Evolutionary conservation across 352 stramenopile genomes (phyloP).

Genomic region (Salisapilia sapeloensis): DNA sequence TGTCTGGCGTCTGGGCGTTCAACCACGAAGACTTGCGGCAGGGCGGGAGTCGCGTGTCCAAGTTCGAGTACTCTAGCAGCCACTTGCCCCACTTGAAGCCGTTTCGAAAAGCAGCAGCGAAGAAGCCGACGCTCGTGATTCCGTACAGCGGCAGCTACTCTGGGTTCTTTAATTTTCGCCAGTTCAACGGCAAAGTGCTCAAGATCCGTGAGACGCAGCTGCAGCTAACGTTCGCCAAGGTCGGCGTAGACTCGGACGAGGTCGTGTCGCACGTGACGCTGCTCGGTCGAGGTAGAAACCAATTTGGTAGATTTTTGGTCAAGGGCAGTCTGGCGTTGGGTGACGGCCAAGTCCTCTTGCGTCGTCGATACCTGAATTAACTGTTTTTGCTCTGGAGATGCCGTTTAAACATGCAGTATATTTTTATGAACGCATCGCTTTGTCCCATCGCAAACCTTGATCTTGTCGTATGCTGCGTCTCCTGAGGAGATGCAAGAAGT

Average conservation of each 20-base stretch:
- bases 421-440: too few relatives aligned
- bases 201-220: conserved; percentile 43
- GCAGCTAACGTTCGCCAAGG: conserved; percentile 33
- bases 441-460: too few relatives aligned
- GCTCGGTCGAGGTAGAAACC: conserved; percentile 49
- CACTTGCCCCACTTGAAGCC: conserved; percentile 12
- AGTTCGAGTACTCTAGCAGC: conserved; percentile 50
- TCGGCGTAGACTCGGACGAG: conserved; percentile 8
- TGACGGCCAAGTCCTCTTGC: conserved; percentile 23
- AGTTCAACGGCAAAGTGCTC: conserved; percentile 40
- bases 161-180: conserved; percentile 53
- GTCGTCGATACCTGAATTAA: conserved; percentile 33
- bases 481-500: too few relatives aligned
- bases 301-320: conserved; percentile 49
- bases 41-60: conserved; percentile 15
- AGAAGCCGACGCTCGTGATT: too few relatives aligned
- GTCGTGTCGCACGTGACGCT: conserved; percentile 11
- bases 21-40: conserved; percentile 31
- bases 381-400: background rate
- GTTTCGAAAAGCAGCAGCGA: conserved; percentile 16
- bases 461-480: too few relatives aligned
- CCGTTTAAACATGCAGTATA: too few relatives aligned
- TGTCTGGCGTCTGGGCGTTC: conserved; percentile 43
- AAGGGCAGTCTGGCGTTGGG: conserved; percentile 33
- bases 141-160: conserved; percentile 50